These are phyloP conservation scores for Talaromyces sp. DNA, from an alignment of 2,329 filamentous ascomycete genomes.

Conservation along the genomic window DNA sequence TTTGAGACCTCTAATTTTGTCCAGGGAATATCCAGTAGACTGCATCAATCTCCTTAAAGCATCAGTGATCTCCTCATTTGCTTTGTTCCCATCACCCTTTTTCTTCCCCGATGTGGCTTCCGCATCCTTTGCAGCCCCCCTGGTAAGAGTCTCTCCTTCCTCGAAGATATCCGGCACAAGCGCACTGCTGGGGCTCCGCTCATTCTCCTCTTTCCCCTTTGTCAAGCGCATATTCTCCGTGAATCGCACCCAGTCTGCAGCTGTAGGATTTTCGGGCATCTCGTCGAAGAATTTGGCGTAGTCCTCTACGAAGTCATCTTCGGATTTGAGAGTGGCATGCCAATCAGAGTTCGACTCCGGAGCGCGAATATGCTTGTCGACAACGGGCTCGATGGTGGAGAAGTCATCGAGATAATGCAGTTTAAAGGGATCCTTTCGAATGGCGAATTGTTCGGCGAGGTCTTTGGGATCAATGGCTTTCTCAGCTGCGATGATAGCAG, in stretches of 20 bases:
- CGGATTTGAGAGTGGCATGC: conserved; percentile 58
- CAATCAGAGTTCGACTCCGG: conserved; percentile 53
- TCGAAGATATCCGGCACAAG: conserved; percentile 53
- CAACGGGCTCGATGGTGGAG: conserved; percentile 68
- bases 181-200: conserved; percentile 48
- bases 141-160: conserved; percentile 35
- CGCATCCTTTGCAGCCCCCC: conserved; percentile 27
- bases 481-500: conserved; percentile 78
- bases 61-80: conserved; percentile 34
- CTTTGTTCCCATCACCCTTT: conserved; percentile 21
- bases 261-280: conserved; percentile 51
- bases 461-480: conserved; percentile 70
- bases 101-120: conserved; percentile 25
- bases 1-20: conserved; percentile 53
- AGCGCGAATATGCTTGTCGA: conserved; percentile 65
- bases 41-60: conserved; percentile 52
- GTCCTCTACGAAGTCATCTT: conserved; percentile 61
- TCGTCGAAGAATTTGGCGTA: conserved; percentile 49
- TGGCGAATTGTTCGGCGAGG: conserved; percentile 66
- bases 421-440: conserved; percentile 69
- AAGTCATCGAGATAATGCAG: conserved; percentile 81
- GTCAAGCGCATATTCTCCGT: conserved; percentile 49
- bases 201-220: conserved; percentile 49
- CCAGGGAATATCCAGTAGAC: conserved; percentile 53
- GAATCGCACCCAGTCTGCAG: conserved; percentile 42